phyloP scores from a whole-genome alignment of 371 early-diverging fungal genomes.

The Mucor plumbeus region DNA sequence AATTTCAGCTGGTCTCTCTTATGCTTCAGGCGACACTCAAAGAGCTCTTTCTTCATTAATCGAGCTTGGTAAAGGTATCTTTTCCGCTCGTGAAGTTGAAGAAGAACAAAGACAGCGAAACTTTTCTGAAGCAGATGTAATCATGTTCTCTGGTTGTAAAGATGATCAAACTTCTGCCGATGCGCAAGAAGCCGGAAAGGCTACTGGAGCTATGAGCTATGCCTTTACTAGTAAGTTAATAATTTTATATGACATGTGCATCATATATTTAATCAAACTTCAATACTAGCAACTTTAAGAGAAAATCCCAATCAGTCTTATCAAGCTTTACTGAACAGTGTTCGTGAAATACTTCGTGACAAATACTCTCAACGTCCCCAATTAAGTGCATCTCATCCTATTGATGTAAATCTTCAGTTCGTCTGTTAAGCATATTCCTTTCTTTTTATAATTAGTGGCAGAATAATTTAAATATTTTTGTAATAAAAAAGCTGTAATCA shows the following conservation, averaged over 20 bases:
- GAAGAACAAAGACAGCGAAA: constrained; percentile 44
- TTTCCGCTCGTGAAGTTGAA: constrained; percentile 43
- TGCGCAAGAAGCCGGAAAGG: constrained; percentile 59
- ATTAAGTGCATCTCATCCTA: constrained; percentile 38
- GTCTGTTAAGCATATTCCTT: constrained; percentile 20
- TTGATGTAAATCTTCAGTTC: constrained; percentile 37
- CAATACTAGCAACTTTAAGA: constrained; percentile 22
- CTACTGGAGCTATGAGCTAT: constrained; percentile 85
- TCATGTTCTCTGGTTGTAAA: constrained; percentile 90
- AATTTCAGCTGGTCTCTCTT: constrained; percentile 54
- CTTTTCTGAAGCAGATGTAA: constrained; percentile 76
- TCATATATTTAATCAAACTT: too few relatives aligned
- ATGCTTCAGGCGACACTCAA: constrained; percentile 50
- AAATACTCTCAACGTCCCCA: constrained; percentile 40
- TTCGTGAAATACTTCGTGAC: constrained; percentile 33
- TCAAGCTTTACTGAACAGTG: constrained; percentile 30
- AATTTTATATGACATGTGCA: neutral
- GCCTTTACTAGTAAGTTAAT: constrained; percentile 66
- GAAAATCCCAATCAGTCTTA: constrained; percentile 38
- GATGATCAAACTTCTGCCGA: constrained; percentile 93
- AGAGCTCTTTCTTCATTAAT: constrained; percentile 50
- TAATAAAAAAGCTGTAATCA: neutral
- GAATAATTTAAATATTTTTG: neutral
- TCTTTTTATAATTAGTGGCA: neutral
- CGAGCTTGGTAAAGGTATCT: constrained; percentile 50